Evolutionary conservation across 352 stramenopile genomes (phyloP).

Genomic region (Phytophthora pluvialis): DNA sequence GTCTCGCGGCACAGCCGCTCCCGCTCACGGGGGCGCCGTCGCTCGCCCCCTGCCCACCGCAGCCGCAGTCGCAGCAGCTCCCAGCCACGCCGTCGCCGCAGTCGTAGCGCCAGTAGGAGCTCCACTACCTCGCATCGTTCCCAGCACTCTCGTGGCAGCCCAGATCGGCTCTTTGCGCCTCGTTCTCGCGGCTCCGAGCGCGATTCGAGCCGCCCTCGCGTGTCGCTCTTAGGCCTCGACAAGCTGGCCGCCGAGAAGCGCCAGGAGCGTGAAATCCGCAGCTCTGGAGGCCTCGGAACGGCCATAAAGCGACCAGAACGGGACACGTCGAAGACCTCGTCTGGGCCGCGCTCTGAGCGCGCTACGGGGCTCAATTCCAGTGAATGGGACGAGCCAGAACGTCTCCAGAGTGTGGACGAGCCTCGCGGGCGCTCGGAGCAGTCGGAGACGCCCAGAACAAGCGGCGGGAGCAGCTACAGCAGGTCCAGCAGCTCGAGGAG

Average conservation of each 20-base stretch:
- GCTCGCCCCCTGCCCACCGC: constrained; percentile 8
- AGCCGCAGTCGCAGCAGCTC: constrained; percentile 25
- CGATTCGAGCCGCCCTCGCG: constrained; percentile 13
- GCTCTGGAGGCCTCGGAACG: neutral
- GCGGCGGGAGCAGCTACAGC: constrained; percentile 51
- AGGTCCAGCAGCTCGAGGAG: constrained; percentile 11
- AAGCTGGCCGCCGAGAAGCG: constrained; percentile 69
- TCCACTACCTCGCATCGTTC: constrained; percentile 12
- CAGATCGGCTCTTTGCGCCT: constrained; percentile 18
- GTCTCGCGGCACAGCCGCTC: constrained; percentile 28
- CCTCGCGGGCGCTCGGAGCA: neutral
- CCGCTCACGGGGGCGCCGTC: constrained; percentile 16
- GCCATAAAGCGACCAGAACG: neutral
- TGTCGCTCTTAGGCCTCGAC: constrained; percentile 68
- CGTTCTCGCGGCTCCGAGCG: constrained; percentile 13
- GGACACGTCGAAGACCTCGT: constrained; percentile 2
- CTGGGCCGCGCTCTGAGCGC: constrained; percentile 39
- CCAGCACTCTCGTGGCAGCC: constrained; percentile 18
- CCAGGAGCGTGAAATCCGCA: constrained; percentile 33
- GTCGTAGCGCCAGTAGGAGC: constrained; percentile 19
- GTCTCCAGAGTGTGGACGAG: constrained; percentile 57
- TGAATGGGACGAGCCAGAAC: constrained; percentile 84
- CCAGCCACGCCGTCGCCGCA: constrained; percentile 10
- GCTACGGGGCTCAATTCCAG: constrained; percentile 50
- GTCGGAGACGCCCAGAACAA: constrained; percentile 43